Evolutionary conservation across 805 yeast species (phyloP).

Genomic region (Saturnispora bothae): DNA sequence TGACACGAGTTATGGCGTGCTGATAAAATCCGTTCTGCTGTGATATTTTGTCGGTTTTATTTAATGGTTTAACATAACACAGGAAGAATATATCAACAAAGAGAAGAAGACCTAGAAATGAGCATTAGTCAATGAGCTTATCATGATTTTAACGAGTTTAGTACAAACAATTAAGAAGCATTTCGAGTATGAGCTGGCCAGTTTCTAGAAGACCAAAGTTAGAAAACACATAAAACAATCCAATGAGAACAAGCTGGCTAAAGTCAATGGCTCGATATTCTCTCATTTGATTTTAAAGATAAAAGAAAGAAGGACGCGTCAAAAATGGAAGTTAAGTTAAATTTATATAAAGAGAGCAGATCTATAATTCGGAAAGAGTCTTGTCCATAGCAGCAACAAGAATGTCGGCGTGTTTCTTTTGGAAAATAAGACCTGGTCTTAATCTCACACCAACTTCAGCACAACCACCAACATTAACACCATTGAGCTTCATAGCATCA

Average conservation of each 20-base stretch:
- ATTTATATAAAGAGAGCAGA: no score
- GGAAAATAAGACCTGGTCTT: conserved; percentile 72
- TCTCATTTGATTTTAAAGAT: no score
- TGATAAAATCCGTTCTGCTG: conserved; percentile 25
- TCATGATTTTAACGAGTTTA: no score
- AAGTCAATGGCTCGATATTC: no score
- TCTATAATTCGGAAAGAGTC: conserved; percentile 22
- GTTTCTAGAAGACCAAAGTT: no score
- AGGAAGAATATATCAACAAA: conserved; percentile 19
- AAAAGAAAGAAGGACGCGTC: no score
- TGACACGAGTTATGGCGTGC: conserved; percentile 15
- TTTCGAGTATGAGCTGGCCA: no score
- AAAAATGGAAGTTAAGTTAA: no score
- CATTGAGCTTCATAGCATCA: conserved; percentile 46
- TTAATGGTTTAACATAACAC: conserved; percentile 25
- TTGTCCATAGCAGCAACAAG: conserved; percentile 38
- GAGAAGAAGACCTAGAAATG: conserved; percentile 18
- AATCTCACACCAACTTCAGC: conserved; percentile 69
- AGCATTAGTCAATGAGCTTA: no score
- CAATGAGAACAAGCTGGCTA: no score
- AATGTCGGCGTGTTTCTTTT: conserved; percentile 69
- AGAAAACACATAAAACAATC: no score
- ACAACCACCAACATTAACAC: conserved; percentile 80
- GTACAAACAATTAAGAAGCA: no score
- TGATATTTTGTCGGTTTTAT: conserved; percentile 20